Percentiles rank a stretch among this genome's conserved stretches.
Evolutionary conservation across 345 rosid genomes (phyloP).

Genomic region (Triadica sebifera): DNA sequence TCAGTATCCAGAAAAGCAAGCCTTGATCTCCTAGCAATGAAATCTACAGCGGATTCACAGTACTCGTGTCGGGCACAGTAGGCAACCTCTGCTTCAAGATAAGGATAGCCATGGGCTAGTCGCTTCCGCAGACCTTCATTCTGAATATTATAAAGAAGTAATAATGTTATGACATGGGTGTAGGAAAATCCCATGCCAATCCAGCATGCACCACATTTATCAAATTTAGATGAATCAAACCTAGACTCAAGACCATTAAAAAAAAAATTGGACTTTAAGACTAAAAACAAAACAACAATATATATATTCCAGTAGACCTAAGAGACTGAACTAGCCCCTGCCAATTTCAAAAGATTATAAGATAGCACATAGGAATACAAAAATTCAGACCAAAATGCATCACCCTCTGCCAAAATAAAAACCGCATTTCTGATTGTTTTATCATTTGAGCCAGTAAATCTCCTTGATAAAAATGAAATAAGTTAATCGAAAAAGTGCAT

Average conservation of each 20-base stretch:
- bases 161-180: not conserved
- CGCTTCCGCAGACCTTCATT: conserved; percentile 85
- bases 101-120: conserved; percentile 88
- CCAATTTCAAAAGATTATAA: not conserved
- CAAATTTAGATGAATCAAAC: not conserved
- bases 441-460: not conserved
- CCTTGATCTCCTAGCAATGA: conserved; percentile 91
- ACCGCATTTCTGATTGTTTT: not conserved
- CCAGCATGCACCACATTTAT: not conserved
- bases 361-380: not conserved
- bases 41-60: conserved; percentile 89
- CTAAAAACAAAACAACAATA: not conserved
- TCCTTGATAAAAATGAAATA: not conserved
- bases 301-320: not conserved
- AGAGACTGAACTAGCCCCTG: not conserved
- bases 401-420: too few species aligned
- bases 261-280: not conserved
- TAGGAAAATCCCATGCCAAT: not conserved
- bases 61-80: conserved; percentile 89
- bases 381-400: not conserved
- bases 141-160: conserved; percentile 30
- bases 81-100: conserved; percentile 64
- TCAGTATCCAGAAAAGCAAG: conserved; percentile 95
- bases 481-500: not conserved
- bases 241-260: not conserved